Conservation (phyloP, 768 basidiomycete species). For the Pleurotus salmoneostramineus region DNA sequence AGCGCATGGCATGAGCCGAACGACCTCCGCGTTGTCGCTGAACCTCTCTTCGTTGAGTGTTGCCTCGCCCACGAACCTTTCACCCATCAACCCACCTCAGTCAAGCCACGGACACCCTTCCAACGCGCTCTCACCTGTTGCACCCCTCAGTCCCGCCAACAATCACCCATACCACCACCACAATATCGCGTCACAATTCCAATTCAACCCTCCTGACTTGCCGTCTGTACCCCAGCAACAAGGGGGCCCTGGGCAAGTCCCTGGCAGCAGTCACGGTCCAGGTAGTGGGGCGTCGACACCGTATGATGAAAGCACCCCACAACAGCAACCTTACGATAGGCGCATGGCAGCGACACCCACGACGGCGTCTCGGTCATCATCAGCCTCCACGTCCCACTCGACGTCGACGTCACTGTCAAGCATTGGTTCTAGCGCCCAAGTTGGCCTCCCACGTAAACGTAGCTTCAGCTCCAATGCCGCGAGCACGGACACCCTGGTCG, state of each 20-base stretch:
- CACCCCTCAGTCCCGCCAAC: slow-evolving; percentile 56
- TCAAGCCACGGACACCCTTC: slow-evolving; percentile 23
- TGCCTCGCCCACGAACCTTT: slow-evolving; percentile 60
- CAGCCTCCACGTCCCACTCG: slow-evolving; percentile 25
- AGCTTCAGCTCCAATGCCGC: slow-evolving; percentile 50
- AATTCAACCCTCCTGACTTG: slow-evolving; percentile 40
- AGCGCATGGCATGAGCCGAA: slow-evolving; percentile 18
- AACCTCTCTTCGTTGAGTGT: slow-evolving; percentile 68
- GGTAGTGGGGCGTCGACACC: slow-evolving; percentile 17
- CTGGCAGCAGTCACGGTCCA: slow-evolving; percentile 3
- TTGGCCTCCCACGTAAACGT: slow-evolving; percentile 55
- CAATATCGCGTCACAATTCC: slow-evolving; percentile 43
- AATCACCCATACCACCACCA: slow-evolving; percentile 33
- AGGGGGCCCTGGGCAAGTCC: neutral
- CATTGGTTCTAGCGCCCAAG: slow-evolving; percentile 44
- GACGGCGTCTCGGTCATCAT: slow-evolving; percentile 16
- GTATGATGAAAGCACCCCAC: slow-evolving; percentile 23
- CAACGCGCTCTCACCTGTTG: slow-evolving; percentile 44
- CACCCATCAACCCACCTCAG: slow-evolving; percentile 50
- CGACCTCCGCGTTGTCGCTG: slow-evolving; percentile 49
- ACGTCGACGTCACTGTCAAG: slow-evolving; percentile 50
- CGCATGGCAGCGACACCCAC: slow-evolving; percentile 24
- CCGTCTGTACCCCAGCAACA: slow-evolving; percentile 20
- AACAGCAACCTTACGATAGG: slow-evolving; percentile 16
- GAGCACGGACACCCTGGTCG: slow-evolving; percentile 18